phyloP scores from a whole-genome alignment of 1,284 basidiomycete species.

The Schizophyllum amplum region DNA sequence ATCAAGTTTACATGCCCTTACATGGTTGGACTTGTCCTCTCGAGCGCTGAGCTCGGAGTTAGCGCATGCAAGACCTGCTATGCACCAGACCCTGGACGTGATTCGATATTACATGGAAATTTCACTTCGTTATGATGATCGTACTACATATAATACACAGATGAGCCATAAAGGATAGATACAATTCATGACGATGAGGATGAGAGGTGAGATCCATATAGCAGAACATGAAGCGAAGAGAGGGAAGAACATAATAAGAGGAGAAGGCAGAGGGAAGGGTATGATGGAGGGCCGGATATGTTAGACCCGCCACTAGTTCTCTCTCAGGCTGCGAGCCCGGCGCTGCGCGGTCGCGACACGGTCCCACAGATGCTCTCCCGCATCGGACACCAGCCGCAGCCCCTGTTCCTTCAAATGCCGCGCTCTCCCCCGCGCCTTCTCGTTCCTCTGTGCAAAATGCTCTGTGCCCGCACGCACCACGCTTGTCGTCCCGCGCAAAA shows the following conservation, averaged over 20 bases:
- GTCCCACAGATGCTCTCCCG: conserved; percentile 30
- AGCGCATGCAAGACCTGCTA: too few relatives aligned
- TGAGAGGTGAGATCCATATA: neutral
- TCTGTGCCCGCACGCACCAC: conserved; percentile 15
- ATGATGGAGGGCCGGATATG: neutral
- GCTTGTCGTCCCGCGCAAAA: conserved; percentile 22
- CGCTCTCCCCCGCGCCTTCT: conserved; percentile 48
- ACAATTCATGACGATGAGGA: neutral
- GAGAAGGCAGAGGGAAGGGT: neutral
- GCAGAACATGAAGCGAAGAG: neutral
- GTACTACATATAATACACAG: too few relatives aligned
- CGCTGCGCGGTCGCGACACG: conserved; percentile 37
- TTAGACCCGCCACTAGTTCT: conserved; percentile 13
- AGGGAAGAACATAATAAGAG: neutral
- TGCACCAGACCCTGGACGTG: too few relatives aligned
- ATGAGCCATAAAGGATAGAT: too few relatives aligned
- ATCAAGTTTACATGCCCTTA: too few relatives aligned
- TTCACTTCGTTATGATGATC: too few relatives aligned
- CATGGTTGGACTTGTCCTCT: too few relatives aligned
- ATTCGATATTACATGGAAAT: too few relatives aligned
- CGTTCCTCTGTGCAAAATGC: conserved; percentile 41
- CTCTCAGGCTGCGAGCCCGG: conserved; percentile 35
- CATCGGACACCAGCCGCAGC: conserved; percentile 29
- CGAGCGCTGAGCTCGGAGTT: too few relatives aligned
- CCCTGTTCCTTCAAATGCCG: conserved; percentile 44